Base-by-base conservation (phyloP, 2,329 filamentous ascomycete genomes). In the Ascocoryne sarcoides region DNA sequence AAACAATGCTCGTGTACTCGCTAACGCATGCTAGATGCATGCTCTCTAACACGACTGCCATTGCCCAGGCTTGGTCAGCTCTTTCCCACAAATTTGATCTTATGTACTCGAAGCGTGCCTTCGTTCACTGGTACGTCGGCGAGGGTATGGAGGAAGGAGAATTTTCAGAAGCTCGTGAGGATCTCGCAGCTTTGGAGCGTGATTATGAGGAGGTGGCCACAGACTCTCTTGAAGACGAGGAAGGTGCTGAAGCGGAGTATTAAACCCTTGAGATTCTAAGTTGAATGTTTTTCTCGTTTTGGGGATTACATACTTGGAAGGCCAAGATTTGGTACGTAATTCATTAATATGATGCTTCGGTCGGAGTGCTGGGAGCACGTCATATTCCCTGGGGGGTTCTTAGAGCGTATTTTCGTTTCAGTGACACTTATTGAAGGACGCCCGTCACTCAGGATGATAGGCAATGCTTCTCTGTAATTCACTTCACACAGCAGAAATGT, bases 141-240 rank as follows among this genome's bases (percentile, higher is more conserved):
- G 92, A 96, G 76, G 92, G 92, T 80, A 98, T 98, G 92, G 92
- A 98, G 77, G 92, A 98, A 69, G 92, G 92, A 68, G 92, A 98
- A 71, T 98, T 98, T 79, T 94, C 87, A 43, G 92, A 98, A 76
- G 92, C 92, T 52, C 89, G 92, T 66, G 92, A 98, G 73, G 92
- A 98, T 71, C 73, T 98, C 66, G 92, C 92, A 65, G 92, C 92
- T 57, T 78, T 98, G 50, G 92, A 98, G 79, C 83, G 89, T 57
- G 90, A 98, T 66, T 98, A 98, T 71, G 90, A 95, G 72, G 92
- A 98, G 72, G 92, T 96, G 62, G 90, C 88, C 52, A 86, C 87
- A 60, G 90, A 96, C 69, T 94, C 88, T 49, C 69, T 94, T 58
- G 89, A 89, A 63, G 84, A 79, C 51, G 89, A 93, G 58, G 86